Evolutionary conservation across 768 basidiomycete species (phyloP).

Genomic region (Crepidotus variabilis): DNA sequence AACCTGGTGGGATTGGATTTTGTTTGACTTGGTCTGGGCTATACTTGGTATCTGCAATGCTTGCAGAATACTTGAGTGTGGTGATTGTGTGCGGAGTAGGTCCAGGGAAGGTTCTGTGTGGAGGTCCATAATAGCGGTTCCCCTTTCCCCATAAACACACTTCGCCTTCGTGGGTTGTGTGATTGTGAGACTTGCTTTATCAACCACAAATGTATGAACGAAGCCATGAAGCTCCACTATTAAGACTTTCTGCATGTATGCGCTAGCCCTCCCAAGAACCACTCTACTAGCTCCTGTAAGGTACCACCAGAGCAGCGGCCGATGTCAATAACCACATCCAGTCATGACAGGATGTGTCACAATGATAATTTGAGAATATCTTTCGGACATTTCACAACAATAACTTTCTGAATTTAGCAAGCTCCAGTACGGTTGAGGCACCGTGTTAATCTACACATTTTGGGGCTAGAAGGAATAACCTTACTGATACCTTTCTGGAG

Average conservation of each 20-base stretch:
- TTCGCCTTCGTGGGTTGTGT: too few relatives aligned
- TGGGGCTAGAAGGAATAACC: neutral
- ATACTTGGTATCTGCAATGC: neutral
- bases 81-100: neutral
- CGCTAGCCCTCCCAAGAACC: too few relatives aligned
- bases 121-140: too few relatives aligned
- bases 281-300: too few relatives aligned
- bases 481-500: neutral
- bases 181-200: too few relatives aligned
- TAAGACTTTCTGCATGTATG: too few relatives aligned
- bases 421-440: neutral
- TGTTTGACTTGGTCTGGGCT: neutral
- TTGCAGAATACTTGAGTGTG: neutral
- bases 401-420: neutral
- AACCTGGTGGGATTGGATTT: too few relatives aligned
- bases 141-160: too few relatives aligned
- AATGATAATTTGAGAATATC: neutral
- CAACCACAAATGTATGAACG: too few relatives aligned
- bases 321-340: neutral
- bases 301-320: neutral
- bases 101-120: too few relatives aligned
- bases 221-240: too few relatives aligned
- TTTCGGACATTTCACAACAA: neutral
- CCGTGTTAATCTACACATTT: neutral
- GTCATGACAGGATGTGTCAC: neutral